Percentiles rank a stretch among this genome's conserved stretches.
phyloP scores from a whole-genome alignment of 345 rosid species.

The Capsella bursapastoris region DNA sequence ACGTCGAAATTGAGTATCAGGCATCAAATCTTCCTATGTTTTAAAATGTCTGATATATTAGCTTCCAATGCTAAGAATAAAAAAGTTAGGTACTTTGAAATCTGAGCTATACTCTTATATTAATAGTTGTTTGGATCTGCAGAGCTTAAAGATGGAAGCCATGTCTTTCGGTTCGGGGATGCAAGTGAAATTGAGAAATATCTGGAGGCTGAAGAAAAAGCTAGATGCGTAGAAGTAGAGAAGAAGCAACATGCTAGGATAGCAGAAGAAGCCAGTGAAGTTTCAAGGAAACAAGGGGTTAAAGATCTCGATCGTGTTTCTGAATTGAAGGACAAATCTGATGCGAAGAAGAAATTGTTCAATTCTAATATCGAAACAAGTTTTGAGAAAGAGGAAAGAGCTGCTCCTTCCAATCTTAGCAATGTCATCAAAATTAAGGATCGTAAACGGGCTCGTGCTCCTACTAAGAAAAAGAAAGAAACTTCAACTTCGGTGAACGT shows the following conservation, averaged over 20 bases:
- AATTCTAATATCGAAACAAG: constrained; percentile 7
- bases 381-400: constrained; percentile 24
- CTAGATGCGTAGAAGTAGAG: constrained; percentile 1
- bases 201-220: constrained; percentile 40
- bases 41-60: neutral
- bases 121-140: constrained; percentile 19
- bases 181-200: constrained; percentile 43
- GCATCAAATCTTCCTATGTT: neutral
- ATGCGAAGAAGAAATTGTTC: neutral
- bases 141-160: constrained; percentile 68
- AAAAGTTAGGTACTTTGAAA: neutral
- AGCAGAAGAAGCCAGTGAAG: constrained; percentile 27
- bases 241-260: constrained; percentile 15
- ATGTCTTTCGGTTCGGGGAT: constrained; percentile 66
- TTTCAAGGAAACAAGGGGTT: constrained; percentile 24
- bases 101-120: neutral
- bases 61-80: neutral
- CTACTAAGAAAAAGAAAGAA: constrained; percentile 40
- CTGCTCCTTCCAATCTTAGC: constrained; percentile 25
- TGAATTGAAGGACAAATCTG: constrained; percentile 24
- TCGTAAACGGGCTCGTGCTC: constrained; percentile 33
- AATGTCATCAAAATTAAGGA: constrained; percentile 34
- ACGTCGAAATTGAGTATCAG: neutral
- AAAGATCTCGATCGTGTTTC: constrained; percentile 13
- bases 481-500: constrained; percentile 22